A percentile compares a stretch with the other conserved stretches of the same genome.
Evolutionary conservation across 2,329 filamentous ascomycete species (phyloP).

Genomic region (Dactylellina sp.): DNA sequence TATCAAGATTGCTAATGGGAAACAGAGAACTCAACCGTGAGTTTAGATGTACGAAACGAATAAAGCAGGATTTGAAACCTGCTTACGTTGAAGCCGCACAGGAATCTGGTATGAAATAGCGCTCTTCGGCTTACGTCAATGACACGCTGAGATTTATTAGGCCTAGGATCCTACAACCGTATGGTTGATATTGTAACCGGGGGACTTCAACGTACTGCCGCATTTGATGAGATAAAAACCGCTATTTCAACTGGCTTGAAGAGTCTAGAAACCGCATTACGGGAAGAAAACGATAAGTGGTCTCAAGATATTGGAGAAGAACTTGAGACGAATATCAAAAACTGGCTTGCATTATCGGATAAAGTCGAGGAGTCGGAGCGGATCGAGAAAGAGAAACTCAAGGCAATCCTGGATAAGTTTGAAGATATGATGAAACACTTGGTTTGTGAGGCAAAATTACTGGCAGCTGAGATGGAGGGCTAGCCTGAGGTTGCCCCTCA

Average conservation of each 20-base stretch:
- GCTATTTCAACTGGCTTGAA: conserved; percentile 6
- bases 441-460: conserved; percentile 9
- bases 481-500: too few relatives aligned
- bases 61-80: conserved; percentile 9
- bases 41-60: conserved; percentile 8
- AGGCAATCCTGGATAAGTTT: conserved; percentile 1
- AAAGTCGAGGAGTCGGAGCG: conserved; percentile 23
- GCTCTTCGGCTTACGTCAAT: background rate
- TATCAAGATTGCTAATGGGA: background rate
- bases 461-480: background rate
- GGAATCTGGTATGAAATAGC: conserved; percentile 2
- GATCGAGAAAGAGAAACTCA: conserved; percentile 39
- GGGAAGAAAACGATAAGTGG: conserved; percentile 32
- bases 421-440: conserved; percentile 9
- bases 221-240: conserved; percentile 15
- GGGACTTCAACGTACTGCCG: background rate
- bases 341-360: conserved; percentile 29
- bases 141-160: conserved; percentile 1
- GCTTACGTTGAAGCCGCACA: background rate
- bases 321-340: conserved; percentile 43
- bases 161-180: conserved; percentile 18
- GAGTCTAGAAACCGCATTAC: background rate
- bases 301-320: conserved; percentile 30
- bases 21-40: conserved; percentile 29
- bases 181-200: conserved; percentile 27